phyloP scores from a whole-genome alignment of 1,139 yeast genomes.

The Chernovozyma sophiae-reginae region DNA sequence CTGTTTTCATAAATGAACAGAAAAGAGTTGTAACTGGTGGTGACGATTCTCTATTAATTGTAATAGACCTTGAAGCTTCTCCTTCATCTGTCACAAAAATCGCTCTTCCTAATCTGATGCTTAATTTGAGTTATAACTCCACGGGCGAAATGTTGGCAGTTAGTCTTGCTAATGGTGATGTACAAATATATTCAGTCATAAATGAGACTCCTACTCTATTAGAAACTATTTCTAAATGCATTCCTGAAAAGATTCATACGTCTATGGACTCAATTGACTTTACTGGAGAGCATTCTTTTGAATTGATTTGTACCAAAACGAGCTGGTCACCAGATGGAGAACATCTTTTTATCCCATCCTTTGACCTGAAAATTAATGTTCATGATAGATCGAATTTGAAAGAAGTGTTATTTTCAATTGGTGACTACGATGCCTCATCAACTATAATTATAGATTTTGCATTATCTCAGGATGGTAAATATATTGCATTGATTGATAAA shows the following conservation, averaged over 20 bases:
- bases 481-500: conserved; percentile 51
- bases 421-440: conserved; percentile 20
- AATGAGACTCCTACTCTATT: conserved; percentile 35
- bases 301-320: conserved; percentile 30
- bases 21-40: conserved; percentile 69
- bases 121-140: conserved; percentile 58
- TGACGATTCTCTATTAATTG: conserved; percentile 60
- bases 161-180: conserved; percentile 63
- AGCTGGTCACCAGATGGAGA: conserved; percentile 50
- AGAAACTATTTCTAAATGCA: conserved; percentile 38
- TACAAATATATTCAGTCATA: conserved; percentile 60
- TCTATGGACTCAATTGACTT: conserved; percentile 35
- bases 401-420: conserved; percentile 9
- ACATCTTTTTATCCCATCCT: conserved; percentile 42
- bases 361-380: conserved; percentile 27
- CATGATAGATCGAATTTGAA: conserved; percentile 26
- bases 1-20: conserved; percentile 67
- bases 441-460: conserved; percentile 46
- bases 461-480: conserved; percentile 59
- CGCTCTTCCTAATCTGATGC: conserved; percentile 50
- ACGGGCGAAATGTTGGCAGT: conserved; percentile 58
- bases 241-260: conserved; percentile 31
- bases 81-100: conserved; percentile 23
- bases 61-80: conserved; percentile 47
- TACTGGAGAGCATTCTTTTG: conserved; percentile 37